These are phyloP conservation scores for Albizia julibrissin DNA, from an alignment of 306 rosid species.

Conservation along the genomic window DNA sequence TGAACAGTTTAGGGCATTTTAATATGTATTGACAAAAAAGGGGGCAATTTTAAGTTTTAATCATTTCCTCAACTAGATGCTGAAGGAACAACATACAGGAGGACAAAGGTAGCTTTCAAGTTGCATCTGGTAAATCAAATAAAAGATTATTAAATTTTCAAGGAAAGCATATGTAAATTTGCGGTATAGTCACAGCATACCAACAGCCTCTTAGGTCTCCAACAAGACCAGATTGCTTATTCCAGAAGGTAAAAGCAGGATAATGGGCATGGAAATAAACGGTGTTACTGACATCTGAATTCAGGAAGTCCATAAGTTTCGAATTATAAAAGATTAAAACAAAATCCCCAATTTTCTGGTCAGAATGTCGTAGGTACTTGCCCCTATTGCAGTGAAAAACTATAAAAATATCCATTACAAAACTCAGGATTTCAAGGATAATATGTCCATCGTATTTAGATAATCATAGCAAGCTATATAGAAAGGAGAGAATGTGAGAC, in stretches of 20 bases:
- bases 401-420: not conserved
- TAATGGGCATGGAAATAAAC: not conserved
- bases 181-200: not conserved
- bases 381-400: not conserved
- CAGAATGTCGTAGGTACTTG: not conserved
- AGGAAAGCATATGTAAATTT: not conserved
- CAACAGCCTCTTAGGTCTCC: not conserved
- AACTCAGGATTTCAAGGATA: not conserved
- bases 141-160: not conserved
- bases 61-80: constrained; percentile 25
- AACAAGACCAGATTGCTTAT: not conserved
- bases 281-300: not conserved
- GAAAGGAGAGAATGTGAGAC: not conserved
- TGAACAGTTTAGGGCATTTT: constrained; percentile 4
- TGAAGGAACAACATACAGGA: not conserved
- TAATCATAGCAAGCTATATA: not conserved
- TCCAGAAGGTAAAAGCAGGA: not conserved
- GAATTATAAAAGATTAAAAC: not conserved
- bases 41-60: not conserved
- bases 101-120: not conserved
- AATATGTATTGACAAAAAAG: not conserved
- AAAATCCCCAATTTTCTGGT: not conserved
- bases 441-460: not conserved
- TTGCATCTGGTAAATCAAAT: not conserved
- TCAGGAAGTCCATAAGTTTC: not conserved